Evolutionary conservation across 2,329 filamentous ascomycete species (phyloP).

Genomic region (Ophiocordyceps camponoti-leonardi): DNA sequence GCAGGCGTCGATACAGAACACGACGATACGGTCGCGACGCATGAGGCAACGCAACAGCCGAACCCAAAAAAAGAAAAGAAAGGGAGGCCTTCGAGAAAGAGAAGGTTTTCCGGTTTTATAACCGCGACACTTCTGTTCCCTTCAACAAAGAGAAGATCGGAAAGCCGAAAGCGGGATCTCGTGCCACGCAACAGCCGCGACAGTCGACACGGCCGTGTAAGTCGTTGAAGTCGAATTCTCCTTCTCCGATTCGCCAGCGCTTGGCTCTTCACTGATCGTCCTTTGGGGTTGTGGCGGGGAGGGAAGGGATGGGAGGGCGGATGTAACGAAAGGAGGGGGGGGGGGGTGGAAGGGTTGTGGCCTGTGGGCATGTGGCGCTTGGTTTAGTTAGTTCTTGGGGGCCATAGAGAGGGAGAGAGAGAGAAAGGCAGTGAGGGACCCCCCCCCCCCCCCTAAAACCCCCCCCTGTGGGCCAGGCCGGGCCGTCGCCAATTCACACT

Average conservation of each 20-base stretch:
- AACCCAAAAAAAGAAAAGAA: no score
- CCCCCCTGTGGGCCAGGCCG: no score
- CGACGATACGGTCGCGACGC: neutral
- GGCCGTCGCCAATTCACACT: no score
- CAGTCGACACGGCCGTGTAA: neutral
- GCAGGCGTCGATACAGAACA: neutral
- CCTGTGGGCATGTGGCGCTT: no score
- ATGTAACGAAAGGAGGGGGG: neutral
- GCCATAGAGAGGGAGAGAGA: no score
- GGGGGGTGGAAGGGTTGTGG: neutral
- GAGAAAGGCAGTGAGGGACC: no score
- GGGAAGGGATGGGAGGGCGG: neutral
- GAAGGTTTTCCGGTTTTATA: neutral
- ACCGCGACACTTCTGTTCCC: neutral
- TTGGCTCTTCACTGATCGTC: neutral
- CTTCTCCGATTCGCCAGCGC: neutral
- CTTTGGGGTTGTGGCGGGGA: neutral
- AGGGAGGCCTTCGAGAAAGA: no score
- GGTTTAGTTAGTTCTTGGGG: no score
- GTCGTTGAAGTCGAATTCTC: neutral
- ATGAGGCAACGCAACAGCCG: neutral
- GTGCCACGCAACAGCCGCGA: neutral
- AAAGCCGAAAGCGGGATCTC: neutral
- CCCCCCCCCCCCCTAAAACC: no score
- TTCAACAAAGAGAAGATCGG: neutral